phyloP scores from a whole-genome alignment of 371 early-diverging fungal genomes.

The Dinochytrium kinnereticum region DNA sequence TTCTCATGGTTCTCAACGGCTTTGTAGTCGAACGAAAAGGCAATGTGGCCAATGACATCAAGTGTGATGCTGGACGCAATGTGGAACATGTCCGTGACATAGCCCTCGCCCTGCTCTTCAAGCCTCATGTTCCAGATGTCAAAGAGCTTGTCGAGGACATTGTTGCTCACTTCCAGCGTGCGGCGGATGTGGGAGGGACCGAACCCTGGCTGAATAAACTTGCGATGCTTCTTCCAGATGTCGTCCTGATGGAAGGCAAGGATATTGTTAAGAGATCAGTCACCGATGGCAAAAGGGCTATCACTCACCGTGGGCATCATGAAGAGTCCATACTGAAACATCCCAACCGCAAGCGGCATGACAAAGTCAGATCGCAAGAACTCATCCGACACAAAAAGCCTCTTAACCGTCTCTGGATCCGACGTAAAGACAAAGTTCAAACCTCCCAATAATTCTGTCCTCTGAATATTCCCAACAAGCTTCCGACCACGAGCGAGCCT shows the following conservation, averaged over 20 bases:
- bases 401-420: neutral
- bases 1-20: neutral
- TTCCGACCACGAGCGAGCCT: neutral
- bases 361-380: neutral
- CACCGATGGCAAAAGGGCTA: too few species aligned
- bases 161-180: constrained; percentile 5
- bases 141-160: constrained; percentile 11
- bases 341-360: neutral
- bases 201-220: constrained; percentile 28
- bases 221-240: constrained; percentile 30
- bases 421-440: neutral
- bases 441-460: neutral
- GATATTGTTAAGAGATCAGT: too few species aligned
- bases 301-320: constrained; percentile 25
- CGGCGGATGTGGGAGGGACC: constrained; percentile 39
- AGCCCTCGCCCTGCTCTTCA: neutral
- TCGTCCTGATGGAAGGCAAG: neutral
- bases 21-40: constrained; percentile 1
- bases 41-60: constrained; percentile 20
- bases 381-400: too few species aligned
- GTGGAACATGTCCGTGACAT: constrained; percentile 14
- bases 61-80: constrained; percentile 21
- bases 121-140: neutral
- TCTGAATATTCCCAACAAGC: neutral
- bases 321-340: constrained; percentile 40